phyloP scores from a whole-genome alignment of 2,329 filamentous ascomycete genomes.

The Aulographum hederae region DNA sequence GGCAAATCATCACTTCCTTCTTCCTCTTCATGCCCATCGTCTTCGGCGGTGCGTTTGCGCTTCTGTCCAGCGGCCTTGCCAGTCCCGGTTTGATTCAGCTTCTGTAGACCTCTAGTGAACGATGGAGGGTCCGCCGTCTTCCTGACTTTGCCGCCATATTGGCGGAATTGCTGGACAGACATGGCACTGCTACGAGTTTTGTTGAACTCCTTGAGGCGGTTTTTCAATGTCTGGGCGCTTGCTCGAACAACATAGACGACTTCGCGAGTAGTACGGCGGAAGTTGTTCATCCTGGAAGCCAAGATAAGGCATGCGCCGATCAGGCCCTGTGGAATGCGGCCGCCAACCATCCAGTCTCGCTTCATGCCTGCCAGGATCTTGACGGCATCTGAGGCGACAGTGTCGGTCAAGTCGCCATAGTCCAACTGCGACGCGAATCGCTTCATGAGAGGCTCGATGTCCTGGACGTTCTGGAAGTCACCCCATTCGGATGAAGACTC shows the following conservation, averaged over 20 bases:
- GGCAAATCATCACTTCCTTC: not conserved
- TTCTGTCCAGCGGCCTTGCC: too few relatives aligned
- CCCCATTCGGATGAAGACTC: constrained; percentile 17
- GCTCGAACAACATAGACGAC: constrained; percentile 98
- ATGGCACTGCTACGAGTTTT: constrained; percentile 67
- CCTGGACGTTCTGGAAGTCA: constrained; percentile 39
- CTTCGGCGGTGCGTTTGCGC: constrained; percentile 2
- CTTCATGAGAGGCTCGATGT: constrained; percentile 79
- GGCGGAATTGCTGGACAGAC: constrained; percentile 72
- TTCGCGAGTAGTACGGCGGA: constrained; percentile 76
- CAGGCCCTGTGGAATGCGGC: constrained; percentile 79
- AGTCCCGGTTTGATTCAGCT: not conserved
- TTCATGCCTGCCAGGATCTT: constrained; percentile 85
- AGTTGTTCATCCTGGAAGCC: constrained; percentile 96
- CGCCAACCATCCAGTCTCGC: constrained; percentile 91
- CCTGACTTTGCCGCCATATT: constrained; percentile 47
- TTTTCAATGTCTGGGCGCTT: constrained; percentile 79
- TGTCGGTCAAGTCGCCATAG: constrained; percentile 64
- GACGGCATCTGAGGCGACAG: constrained; percentile 75
- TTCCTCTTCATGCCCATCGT: not conserved
- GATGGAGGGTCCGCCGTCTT: constrained; percentile 67
- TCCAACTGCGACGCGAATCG: constrained; percentile 85
- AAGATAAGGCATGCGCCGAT: constrained; percentile 90
- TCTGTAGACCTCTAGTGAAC: too few relatives aligned
- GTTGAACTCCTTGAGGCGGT: constrained; percentile 82